phyloP scores from a whole-genome alignment of 2,329 filamentous ascomycete species.

The Waltergamsia citrina region DNA sequence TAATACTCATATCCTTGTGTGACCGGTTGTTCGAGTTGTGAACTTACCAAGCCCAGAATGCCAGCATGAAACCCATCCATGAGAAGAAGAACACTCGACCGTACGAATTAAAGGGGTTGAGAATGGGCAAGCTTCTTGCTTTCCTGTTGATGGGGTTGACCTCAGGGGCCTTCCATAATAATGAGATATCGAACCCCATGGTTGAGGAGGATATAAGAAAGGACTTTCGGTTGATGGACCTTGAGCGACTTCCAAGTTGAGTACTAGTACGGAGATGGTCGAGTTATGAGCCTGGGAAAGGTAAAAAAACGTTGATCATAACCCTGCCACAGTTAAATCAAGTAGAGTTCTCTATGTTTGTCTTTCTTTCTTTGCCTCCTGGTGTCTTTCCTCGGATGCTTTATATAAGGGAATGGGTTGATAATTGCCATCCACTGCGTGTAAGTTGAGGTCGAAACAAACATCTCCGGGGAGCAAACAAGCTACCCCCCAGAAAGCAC shows the following conservation, averaged over 20 bases:
- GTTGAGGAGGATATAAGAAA: background rate
- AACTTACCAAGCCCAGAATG: slow-evolving; percentile 70
- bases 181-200: slow-evolving; percentile 2
- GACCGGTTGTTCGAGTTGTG: background rate
- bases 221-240: background rate
- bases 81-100: slow-evolving; percentile 87
- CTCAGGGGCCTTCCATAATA: slow-evolving; percentile 41
- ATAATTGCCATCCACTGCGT: background rate
- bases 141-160: slow-evolving; percentile 81
- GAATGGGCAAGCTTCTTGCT: slow-evolving; percentile 66
- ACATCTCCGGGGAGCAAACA: background rate
- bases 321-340: too few species aligned
- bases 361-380: background rate
- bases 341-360: too few species aligned
- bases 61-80: slow-evolving; percentile 77
- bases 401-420: too few species aligned
- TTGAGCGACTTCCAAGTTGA: too few species aligned
- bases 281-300: too few species aligned
- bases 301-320: too few species aligned
- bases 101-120: slow-evolving; percentile 73
- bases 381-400: background rate
- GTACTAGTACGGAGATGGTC: too few species aligned
- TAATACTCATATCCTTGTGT: background rate
- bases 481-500: background rate
- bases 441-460: background rate